A percentile compares a stretch with the other conserved stretches of the same genome.
phyloP scores from a whole-genome alignment of 2,329 filamentous ascomycete genomes.

The Exophiala lecanii-corni region DNA sequence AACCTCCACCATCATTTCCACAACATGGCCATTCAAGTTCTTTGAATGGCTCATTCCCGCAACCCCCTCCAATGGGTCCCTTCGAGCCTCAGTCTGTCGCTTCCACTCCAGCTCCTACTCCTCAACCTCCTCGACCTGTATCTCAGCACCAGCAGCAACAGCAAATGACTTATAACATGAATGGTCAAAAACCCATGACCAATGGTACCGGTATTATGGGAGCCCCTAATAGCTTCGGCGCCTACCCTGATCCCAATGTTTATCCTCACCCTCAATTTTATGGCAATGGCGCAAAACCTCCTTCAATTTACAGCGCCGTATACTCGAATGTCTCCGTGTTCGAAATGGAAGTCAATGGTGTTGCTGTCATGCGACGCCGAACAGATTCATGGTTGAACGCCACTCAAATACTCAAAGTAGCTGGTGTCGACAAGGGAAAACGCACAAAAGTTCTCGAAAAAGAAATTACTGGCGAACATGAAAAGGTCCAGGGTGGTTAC shows the following conservation, averaged over 20 bases:
- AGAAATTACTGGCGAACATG: slow-evolving; percentile 94
- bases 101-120: slow-evolving; percentile 43
- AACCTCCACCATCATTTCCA: slow-evolving; percentile 26
- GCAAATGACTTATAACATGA: slow-evolving; percentile 24
- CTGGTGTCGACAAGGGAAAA: slow-evolving; percentile 94
- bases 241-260: slow-evolving; percentile 39
- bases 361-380: slow-evolving; percentile 93
- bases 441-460: slow-evolving; percentile 97
- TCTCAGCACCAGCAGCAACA: slow-evolving; percentile 42
- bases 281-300: slow-evolving; percentile 25
- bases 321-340: slow-evolving; percentile 96
- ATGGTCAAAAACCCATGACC: slow-evolving; percentile 17
- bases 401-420: slow-evolving; percentile 96
- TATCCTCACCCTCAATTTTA: slow-evolving; percentile 30
- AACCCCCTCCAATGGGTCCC: slow-evolving; percentile 35
- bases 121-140: slow-evolving; percentile 35
- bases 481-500: slow-evolving; percentile 97
- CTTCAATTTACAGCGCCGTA: slow-evolving; percentile 62
- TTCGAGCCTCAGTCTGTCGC: slow-evolving; percentile 43
- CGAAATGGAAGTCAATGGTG: slow-evolving; percentile 92
- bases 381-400: slow-evolving; percentile 96
- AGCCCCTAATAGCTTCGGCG: slow-evolving; percentile 33
- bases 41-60: slow-evolving; percentile 32
- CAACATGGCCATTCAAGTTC: slow-evolving; percentile 26
- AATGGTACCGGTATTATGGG: slow-evolving; percentile 32